A percentile compares a stretch with the other conserved stretches of the same genome.
phyloP scores from a whole-genome alignment of 805 yeast genomes.

The Suhomyces sp. region DNA sequence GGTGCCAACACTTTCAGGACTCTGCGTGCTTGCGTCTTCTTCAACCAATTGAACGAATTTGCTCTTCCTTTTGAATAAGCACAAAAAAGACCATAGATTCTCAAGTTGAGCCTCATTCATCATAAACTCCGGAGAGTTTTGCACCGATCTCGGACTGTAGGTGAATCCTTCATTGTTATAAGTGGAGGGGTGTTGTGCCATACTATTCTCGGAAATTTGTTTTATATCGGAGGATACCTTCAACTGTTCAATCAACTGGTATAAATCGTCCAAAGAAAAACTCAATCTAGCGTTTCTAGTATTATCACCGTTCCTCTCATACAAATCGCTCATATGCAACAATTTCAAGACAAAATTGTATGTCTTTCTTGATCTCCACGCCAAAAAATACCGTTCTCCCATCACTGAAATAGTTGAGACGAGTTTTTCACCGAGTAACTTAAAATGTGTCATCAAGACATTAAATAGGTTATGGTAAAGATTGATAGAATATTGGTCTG shows the following conservation, averaged over 20 bases:
- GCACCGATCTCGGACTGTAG: not conserved
- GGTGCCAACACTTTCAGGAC: not conserved
- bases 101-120: not conserved
- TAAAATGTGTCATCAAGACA: not conserved
- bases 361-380: constrained; percentile 7
- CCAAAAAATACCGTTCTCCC: constrained; percentile 6
- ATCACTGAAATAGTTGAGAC: not conserved
- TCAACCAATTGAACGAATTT: not conserved
- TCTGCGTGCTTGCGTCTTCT: not conserved
- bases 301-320: not conserved
- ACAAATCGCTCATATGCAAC: not conserved
- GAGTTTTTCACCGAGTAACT: not conserved
- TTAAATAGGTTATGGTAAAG: not conserved
- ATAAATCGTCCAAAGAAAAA: not conserved
- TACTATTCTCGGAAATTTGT: not conserved
- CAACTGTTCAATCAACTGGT: not conserved
- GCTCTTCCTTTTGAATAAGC: not conserved
- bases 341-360: not conserved
- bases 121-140: not conserved
- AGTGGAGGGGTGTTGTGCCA: not conserved
- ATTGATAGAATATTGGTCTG: not conserved
- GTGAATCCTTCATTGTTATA: not conserved
- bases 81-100: not conserved
- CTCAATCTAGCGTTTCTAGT: not conserved
- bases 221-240: not conserved